Percentiles rank a stretch among this genome's conserved stretches.
These are phyloP conservation scores for Austropuccinia psidii DNA, from an alignment of 1,284 basidiomycete species.

Conservation along the genomic window DNA sequence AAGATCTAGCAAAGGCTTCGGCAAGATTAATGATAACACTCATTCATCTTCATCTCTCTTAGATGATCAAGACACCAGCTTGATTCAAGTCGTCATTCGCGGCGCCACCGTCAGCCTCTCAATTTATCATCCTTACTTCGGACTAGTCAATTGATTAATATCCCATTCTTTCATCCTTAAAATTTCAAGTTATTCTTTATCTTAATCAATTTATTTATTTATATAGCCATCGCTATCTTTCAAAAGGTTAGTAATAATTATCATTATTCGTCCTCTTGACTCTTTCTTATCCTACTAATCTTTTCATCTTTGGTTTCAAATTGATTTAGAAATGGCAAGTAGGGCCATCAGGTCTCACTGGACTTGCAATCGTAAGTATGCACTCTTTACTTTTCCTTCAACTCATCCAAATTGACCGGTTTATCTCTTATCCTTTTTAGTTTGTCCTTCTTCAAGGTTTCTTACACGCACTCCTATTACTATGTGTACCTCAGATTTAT, in stretches of 20 bases:
- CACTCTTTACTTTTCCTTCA: background rate
- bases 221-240: slow-evolving; percentile 41
- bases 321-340: slow-evolving; percentile 32
- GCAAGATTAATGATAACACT: background rate
- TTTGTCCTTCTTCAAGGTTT: slow-evolving; percentile 27
- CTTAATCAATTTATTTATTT: slow-evolving; percentile 39
- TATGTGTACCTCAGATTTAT: slow-evolving; percentile 33
- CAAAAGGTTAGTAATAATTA: slow-evolving; percentile 32
- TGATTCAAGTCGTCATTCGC: slow-evolving; percentile 11
- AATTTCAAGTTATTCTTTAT: slow-evolving; percentile 25
- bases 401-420: background rate
- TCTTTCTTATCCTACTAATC: slow-evolving; percentile 10
- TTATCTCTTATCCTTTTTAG: background rate
- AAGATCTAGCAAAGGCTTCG: background rate
- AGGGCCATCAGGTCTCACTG: slow-evolving; percentile 32
- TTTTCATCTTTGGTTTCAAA: slow-evolving; percentile 31
- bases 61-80: slow-evolving; percentile 32
- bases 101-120: background rate
- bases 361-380: slow-evolving; percentile 15
- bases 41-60: background rate
- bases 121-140: background rate
- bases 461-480: slow-evolving; percentile 24
- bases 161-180: background rate
- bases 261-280: slow-evolving; percentile 31
- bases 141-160: background rate